Conservation (phyloP, 495 filamentous ascomycete species). For the Talaromyces liani region DNA sequence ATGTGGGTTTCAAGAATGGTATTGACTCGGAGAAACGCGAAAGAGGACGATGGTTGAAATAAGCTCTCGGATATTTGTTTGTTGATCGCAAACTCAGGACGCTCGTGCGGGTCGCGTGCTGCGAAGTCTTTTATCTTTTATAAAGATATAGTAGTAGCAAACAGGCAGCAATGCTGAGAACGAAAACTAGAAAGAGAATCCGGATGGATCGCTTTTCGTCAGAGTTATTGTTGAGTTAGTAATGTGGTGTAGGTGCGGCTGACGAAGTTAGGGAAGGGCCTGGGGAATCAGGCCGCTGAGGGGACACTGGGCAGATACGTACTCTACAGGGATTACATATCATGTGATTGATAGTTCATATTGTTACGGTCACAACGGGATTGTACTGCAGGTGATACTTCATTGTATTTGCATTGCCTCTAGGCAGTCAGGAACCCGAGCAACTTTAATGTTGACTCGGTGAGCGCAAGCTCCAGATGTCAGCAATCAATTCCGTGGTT, state of each 20-base stretch:
- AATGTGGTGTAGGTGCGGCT: not conserved
- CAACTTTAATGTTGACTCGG: too few species aligned
- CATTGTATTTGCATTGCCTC: too few species aligned
- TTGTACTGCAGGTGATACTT: not conserved
- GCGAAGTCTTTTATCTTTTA: not conserved
- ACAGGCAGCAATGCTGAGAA: not conserved
- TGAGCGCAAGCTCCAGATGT: too few species aligned
- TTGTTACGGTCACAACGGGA: not conserved
- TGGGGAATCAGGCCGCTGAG: not conserved
- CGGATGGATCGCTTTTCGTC: not conserved
- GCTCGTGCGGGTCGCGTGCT: not conserved
- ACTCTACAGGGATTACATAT: not conserved
- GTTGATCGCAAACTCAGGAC: not conserved
- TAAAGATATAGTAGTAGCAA: not conserved
- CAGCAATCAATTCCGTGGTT: too few species aligned
- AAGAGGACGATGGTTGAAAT: not conserved
- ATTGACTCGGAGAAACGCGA: not conserved
- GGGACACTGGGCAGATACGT: not conserved
- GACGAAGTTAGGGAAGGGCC: not conserved
- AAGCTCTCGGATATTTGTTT: conserved; percentile 3
- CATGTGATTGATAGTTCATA: not conserved
- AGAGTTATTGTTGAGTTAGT: not conserved
- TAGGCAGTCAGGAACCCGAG: too few species aligned
- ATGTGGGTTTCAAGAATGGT: not conserved
- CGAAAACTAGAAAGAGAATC: not conserved